Evolutionary conservation across 768 basidiomycete genomes (phyloP), one percentile per base, ranked within the genome.

Genomic region (Russula foetens): DNA sequence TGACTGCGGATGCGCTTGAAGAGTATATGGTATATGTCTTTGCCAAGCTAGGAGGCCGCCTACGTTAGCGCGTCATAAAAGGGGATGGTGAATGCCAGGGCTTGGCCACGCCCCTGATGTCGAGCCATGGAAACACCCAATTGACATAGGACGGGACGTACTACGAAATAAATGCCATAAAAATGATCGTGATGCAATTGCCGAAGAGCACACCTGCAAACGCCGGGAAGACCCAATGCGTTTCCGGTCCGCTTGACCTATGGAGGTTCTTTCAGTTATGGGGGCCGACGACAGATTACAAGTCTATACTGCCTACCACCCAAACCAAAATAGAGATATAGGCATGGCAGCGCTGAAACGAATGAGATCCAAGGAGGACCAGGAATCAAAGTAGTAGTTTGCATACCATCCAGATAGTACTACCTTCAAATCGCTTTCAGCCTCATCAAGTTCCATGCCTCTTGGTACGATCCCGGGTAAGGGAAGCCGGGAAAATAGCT

Each of bases 281-380:
- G 21, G n/a, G 15, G 6, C 7, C 17, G 8, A 31, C 11, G 9
- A n/a, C 3, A 1, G 11, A n/a, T 41, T 19, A 23, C 11, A 5
- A 23, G n/a, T 2, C 7, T 21, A 15, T 49, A 7, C 26, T 5
- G 55, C 68, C 5, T 39, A 69, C 68, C 68, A 69, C 24, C 65
- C 68, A 23, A 69, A 65, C 68, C 68, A 69, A 46, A 69, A 67
- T 12, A 66, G 52, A 4, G 68, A 69, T 1, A 67, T 56, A 6
- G 68, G 66, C 19, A 69, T 49, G 35, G 55, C 24, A 14, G 59
- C 29, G 29, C 67, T 67, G 28, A 44, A 23, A 41, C 35, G 39
- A 41, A 41, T 19, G 11, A 35, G 35, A 35, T 12, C 35, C 14
- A 35, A 35, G 35, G 35, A 35, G 9, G 9, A 12, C 11, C 17